Conservation (phyloP, 805 yeast genomes). For the Candida chauliodis region DNA sequence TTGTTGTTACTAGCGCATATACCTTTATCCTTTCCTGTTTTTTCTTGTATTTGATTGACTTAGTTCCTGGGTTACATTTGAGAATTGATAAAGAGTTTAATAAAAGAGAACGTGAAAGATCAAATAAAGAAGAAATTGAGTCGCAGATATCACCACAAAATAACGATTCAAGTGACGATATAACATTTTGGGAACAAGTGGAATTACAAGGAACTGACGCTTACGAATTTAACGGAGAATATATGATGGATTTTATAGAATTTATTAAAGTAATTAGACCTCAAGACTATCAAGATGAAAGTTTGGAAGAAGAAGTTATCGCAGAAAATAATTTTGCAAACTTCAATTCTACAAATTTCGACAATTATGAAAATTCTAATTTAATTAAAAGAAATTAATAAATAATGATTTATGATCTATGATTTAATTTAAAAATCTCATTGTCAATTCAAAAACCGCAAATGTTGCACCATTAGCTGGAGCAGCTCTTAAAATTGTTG, state of each 20-base stretch:
- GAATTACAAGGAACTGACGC: constrained; percentile 38
- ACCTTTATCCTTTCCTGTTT: constrained; percentile 30
- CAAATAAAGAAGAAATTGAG: constrained; percentile 12
- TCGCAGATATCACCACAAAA: constrained; percentile 12
- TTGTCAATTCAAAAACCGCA: constrained; percentile 85
- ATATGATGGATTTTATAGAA: constrained; percentile 38
- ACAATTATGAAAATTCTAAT: constrained; percentile 1
- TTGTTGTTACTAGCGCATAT: constrained; percentile 31
- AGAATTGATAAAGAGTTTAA: constrained; percentile 40
- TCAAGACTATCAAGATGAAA: constrained; percentile 26
- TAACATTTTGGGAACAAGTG: constrained; percentile 18
- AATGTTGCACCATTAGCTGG: constrained; percentile 98
- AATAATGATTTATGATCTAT: neutral
- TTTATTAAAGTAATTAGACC: constrained; percentile 35
- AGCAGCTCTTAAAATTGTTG: constrained; percentile 93
- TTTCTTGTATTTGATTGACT: constrained; percentile 33
- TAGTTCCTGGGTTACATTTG: constrained; percentile 39
- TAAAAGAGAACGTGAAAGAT: constrained; percentile 21
- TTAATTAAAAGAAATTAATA: constrained; percentile 10
- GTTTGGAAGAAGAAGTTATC: neutral
- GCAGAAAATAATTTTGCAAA: neutral
- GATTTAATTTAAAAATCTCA: constrained; percentile 52
- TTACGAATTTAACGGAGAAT: constrained; percentile 40
- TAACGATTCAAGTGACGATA: constrained; percentile 5
- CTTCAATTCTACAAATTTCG: neutral